Percentiles rank a stretch among this genome's conserved stretches.
phyloP scores from a whole-genome alignment of 2,329 filamentous ascomycete species.

The Metarhizium humberi region DNA sequence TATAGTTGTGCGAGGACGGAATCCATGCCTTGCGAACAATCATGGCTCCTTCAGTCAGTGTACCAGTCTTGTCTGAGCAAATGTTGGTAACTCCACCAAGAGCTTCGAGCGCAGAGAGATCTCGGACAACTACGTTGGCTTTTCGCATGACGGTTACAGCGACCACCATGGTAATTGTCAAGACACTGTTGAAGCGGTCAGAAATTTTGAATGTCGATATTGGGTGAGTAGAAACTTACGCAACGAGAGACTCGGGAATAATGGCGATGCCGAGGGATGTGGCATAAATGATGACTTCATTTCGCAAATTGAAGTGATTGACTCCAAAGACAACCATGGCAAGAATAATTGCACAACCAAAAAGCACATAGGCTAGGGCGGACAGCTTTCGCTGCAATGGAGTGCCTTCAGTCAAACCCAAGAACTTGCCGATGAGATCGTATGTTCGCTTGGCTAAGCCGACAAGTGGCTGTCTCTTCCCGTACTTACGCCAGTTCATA shows the following conservation, averaged over 20 bases:
- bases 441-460: constrained; percentile 37
- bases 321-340: constrained; percentile 50
- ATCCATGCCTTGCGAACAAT: constrained; percentile 60
- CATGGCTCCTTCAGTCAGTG: constrained; percentile 60
- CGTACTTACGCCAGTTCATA: constrained; percentile 44
- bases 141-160: constrained; percentile 56
- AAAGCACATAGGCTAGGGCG: constrained; percentile 67
- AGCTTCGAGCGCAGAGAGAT: constrained; percentile 58
- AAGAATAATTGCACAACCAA: constrained; percentile 55
- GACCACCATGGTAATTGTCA: constrained; percentile 63
- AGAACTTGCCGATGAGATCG: constrained; percentile 45
- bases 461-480: constrained; percentile 38
- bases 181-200: constrained; percentile 31
- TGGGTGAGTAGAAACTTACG: constrained; percentile 27
- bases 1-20: constrained; percentile 46
- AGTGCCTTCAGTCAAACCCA: constrained; percentile 58
- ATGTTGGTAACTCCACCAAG: constrained; percentile 64
- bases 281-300: constrained; percentile 48
- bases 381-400: constrained; percentile 71
- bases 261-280: constrained; percentile 52
- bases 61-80: constrained; percentile 67
- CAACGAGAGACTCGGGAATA: constrained; percentile 56
- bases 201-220: background rate
- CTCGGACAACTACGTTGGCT: constrained; percentile 54
- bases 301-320: constrained; percentile 40